A percentile compares a stretch with the other conserved stretches of the same genome.
phyloP scores from a whole-genome alignment of 352 stramenopile genomes.

The Saprolegnia parasitica region DNA sequence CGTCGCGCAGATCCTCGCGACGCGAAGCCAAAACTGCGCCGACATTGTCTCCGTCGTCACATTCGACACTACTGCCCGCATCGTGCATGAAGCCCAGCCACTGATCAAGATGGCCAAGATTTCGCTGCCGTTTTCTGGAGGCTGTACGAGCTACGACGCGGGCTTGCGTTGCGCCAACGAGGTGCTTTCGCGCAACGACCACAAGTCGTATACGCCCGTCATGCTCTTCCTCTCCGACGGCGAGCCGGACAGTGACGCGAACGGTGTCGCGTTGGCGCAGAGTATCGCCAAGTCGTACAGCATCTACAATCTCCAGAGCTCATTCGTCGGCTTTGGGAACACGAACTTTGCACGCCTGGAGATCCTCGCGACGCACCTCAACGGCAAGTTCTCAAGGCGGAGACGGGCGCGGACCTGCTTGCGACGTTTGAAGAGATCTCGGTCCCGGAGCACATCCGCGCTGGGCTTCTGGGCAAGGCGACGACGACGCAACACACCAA shows the following conservation, averaged over 20 bases:
- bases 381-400: slow-evolving; percentile 53
- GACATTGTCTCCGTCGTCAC: slow-evolving; percentile 77
- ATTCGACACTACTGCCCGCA: slow-evolving; percentile 41
- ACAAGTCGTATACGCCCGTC: slow-evolving; percentile 55
- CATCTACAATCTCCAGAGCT: slow-evolving; percentile 55
- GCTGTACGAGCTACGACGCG: slow-evolving; percentile 48
- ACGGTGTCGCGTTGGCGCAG: slow-evolving; percentile 32
- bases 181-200: slow-evolving; percentile 62
- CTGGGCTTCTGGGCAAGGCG: slow-evolving; percentile 34
- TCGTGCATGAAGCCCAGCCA: slow-evolving; percentile 51
- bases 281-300: slow-evolving; percentile 51
- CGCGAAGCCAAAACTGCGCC: slow-evolving; percentile 40
- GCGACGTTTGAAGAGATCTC: slow-evolving; percentile 69
- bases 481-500: too few species aligned
- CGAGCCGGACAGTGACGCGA: slow-evolving; percentile 40
- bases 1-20: slow-evolving; percentile 45
- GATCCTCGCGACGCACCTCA: slow-evolving; percentile 46
- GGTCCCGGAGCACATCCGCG: slow-evolving; percentile 52
- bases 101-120: slow-evolving; percentile 44
- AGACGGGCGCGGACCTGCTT: slow-evolving; percentile 62
- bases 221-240: slow-evolving; percentile 79
- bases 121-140: slow-evolving; percentile 36
- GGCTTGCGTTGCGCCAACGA: slow-evolving; percentile 55
- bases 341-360: slow-evolving; percentile 58
- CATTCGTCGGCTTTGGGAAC: slow-evolving; percentile 61